Conservation (phyloP, 2,329 filamentous ascomycete species). For the Claviceps citrina region DNA sequence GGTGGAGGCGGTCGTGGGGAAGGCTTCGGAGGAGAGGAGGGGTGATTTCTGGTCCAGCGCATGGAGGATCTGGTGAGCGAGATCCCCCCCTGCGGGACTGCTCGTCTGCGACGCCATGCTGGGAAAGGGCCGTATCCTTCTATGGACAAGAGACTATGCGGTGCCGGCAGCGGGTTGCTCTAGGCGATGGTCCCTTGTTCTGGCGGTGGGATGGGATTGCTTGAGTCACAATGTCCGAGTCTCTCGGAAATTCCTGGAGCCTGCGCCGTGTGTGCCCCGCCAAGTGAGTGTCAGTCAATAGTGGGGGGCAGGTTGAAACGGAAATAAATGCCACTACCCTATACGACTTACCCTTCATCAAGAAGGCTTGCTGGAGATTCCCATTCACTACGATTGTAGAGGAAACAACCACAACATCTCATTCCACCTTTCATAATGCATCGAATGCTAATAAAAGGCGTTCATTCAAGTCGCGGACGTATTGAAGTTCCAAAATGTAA, state of each 20-base stretch:
- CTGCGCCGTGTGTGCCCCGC: slow-evolving; percentile 6
- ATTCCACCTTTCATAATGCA: too few species aligned
- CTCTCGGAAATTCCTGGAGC: slow-evolving; percentile 4
- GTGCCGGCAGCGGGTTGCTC: background rate
- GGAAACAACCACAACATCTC: too few species aligned
- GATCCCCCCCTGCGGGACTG: slow-evolving; percentile 36
- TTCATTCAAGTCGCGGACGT: too few species aligned
- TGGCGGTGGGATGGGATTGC: background rate
- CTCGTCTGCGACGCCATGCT: slow-evolving; percentile 28
- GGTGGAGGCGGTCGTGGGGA: slow-evolving; percentile 49
- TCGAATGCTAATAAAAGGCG: too few species aligned
- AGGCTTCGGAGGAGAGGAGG: slow-evolving; percentile 52
- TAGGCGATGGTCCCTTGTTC: background rate
- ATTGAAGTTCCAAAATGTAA: too few species aligned
- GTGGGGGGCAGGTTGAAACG: too few species aligned
- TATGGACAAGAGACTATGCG: background rate
- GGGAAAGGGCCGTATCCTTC: background rate
- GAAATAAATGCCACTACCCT: too few species aligned
- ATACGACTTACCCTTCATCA: too few species aligned
- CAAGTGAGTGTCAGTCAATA: background rate
- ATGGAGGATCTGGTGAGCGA: slow-evolving; percentile 49
- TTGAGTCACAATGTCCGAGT: slow-evolving; percentile 6
- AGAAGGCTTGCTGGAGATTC: too few species aligned
- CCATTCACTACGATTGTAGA: too few species aligned
- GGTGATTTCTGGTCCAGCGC: slow-evolving; percentile 48